A percentile compares a stretch with the other conserved stretches of the same genome.
phyloP scores from a whole-genome alignment of 805 yeast species.

The Saccharomycopsis lassenensis region DNA sequence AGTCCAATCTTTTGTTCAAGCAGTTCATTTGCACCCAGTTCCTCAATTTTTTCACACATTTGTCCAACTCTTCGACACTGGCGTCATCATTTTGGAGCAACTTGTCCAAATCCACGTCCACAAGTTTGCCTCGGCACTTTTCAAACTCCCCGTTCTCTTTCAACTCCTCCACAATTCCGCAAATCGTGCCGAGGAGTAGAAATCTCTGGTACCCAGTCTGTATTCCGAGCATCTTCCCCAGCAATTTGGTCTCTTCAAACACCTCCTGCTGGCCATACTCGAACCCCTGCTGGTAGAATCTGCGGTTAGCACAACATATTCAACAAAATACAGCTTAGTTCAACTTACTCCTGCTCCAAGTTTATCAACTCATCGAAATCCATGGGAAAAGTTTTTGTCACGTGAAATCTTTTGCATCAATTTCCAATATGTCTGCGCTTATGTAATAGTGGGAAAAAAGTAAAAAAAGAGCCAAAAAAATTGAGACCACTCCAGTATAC shows the following conservation, averaged over 20 bases:
- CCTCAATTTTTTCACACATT: constrained; percentile 11
- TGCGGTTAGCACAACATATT: too few relatives aligned
- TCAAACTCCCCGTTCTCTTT: background rate
- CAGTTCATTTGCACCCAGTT: constrained; percentile 17
- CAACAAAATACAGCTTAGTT: background rate
- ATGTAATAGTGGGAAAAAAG: too few relatives aligned
- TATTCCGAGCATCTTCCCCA: constrained; percentile 18
- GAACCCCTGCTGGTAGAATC: constrained; percentile 16
- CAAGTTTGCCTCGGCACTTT: constrained; percentile 7
- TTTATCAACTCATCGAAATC: too few relatives aligned
- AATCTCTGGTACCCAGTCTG: constrained; percentile 17
- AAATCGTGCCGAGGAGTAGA: constrained; percentile 12
- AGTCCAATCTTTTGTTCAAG: too few relatives aligned
- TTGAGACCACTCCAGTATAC: too few relatives aligned
- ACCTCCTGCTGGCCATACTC: constrained; percentile 13
- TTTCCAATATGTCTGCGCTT: too few relatives aligned
- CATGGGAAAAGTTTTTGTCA: too few relatives aligned
- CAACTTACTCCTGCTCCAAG: background rate
- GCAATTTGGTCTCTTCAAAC: constrained; percentile 8
- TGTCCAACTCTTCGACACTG: constrained; percentile 11
- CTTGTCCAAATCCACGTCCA: constrained; percentile 8
- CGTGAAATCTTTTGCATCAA: too few relatives aligned
- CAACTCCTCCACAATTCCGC: constrained; percentile 8
- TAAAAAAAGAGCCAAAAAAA: too few relatives aligned
- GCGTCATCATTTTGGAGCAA: constrained; percentile 13